Percentiles rank a stretch among this genome's conserved stretches.
Evolutionary conservation across 345 rosid species (phyloP).

Genomic region (Abelmoschus esculentus): DNA sequence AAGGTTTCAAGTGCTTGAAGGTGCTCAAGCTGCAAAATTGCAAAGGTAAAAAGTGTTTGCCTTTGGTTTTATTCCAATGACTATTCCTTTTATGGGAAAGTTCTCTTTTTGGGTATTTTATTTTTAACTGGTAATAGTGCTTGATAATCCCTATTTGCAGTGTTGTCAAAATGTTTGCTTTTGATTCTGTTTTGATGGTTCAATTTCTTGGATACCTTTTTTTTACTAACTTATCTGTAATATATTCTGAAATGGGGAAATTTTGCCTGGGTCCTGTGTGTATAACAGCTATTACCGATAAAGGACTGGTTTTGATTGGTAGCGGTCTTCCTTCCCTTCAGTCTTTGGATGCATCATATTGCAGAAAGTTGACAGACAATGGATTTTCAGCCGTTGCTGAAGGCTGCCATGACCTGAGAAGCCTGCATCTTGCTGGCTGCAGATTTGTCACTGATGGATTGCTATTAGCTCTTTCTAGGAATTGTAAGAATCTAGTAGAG

Average conservation of each 20-base stretch:
- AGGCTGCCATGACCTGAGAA: conserved; percentile 61
- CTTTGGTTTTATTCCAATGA: background rate
- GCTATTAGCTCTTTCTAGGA: conserved; percentile 45
- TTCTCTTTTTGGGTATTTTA: background rate
- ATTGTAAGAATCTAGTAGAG: conserved; percentile 51
- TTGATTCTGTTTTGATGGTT: too few species aligned
- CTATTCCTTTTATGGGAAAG: background rate
- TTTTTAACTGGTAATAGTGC: background rate
- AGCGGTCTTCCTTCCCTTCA: conserved; percentile 57
- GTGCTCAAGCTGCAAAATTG: conserved; percentile 60
- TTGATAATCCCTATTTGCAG: background rate
- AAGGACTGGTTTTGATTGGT: conserved; percentile 64
- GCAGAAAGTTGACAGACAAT: conserved; percentile 78
- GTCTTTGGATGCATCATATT: conserved; percentile 75
- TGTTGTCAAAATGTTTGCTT: too few species aligned
- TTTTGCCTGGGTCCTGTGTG: background rate
- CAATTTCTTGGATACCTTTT: background rate
- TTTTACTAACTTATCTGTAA: too few species aligned
- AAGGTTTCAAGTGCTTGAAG: conserved; percentile 54
- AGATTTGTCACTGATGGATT: conserved; percentile 51
- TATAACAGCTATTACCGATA: conserved; percentile 68
- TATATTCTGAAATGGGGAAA: background rate
- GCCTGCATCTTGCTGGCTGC: conserved; percentile 64
- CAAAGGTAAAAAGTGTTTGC: conserved; percentile 37
- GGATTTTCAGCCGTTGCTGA: conserved; percentile 70